Percentiles rank a stretch among this genome's conserved stretches.
phyloP scores from a whole-genome alignment of 2,329 filamentous ascomycete species.

The Monosporascus sp. region DNA sequence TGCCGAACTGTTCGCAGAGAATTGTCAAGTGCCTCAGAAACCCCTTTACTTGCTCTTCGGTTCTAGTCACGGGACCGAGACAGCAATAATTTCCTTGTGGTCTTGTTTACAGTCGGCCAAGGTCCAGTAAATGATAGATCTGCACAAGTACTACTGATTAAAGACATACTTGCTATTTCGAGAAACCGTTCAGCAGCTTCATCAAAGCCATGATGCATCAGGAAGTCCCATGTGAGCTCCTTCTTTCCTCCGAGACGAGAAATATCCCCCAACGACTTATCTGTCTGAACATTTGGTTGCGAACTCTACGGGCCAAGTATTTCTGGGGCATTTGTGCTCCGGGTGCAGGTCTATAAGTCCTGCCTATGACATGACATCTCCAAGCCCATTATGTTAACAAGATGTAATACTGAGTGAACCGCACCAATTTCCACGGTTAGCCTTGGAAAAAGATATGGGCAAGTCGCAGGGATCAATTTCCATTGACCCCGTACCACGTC shows the following conservation, averaged over 20 bases:
- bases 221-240: background rate
- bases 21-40: background rate
- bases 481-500: background rate
- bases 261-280: too few relatives aligned
- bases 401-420: background rate
- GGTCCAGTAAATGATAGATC: background rate
- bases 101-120: background rate
- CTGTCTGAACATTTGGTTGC: background rate
- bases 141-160: background rate
- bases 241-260: background rate
- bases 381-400: too few relatives aligned
- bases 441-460: background rate
- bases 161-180: background rate
- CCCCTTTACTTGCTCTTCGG: background rate
- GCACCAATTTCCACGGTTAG: background rate
- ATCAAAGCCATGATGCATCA: background rate
- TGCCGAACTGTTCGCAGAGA: background rate
- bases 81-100: background rate
- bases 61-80: background rate
- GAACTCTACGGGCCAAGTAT: background rate
- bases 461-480: background rate
- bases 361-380: too few relatives aligned
- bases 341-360: too few relatives aligned
- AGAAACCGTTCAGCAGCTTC: background rate
- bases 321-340: too few relatives aligned